A percentile compares a stretch with the other conserved stretches of the same genome.
These are phyloP conservation scores for Sclerotinia nivalis DNA, from an alignment of 2,329 filamentous ascomycete species.

Conservation along the genomic window DNA sequence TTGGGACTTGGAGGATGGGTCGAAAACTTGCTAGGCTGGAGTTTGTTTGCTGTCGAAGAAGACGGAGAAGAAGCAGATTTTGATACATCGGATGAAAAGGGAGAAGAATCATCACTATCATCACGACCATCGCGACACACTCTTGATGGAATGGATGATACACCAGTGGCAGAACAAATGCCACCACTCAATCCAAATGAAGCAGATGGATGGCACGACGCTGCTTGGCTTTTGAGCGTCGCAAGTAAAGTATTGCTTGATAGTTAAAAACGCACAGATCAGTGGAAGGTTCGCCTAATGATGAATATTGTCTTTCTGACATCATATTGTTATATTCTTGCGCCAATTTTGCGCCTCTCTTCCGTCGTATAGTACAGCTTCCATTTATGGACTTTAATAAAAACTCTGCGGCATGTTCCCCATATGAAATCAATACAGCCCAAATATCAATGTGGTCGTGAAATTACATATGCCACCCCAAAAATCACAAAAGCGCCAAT, in stretches of 20 bases:
- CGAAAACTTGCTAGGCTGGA: conserved; percentile 59
- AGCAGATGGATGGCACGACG: conserved; percentile 65
- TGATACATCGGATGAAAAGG: conserved; percentile 45
- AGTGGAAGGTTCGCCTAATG: too few relatives aligned
- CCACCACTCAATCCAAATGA: conserved; percentile 53
- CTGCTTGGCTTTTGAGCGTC: conserved; percentile 66
- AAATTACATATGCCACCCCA: not conserved
- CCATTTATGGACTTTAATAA: conserved; percentile 17
- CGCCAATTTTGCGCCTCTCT: not conserved
- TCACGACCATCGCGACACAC: conserved; percentile 32
- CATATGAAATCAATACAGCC: conserved; percentile 1
- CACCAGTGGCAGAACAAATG: conserved; percentile 49
- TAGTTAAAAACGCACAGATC: too few relatives aligned
- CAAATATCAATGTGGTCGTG: conserved; percentile 3
- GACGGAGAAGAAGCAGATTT: conserved; percentile 54
- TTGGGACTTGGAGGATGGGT: conserved; percentile 60
- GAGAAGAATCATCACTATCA: conserved; percentile 39
- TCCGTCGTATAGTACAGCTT: conserved; percentile 10
- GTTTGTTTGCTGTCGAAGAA: conserved; percentile 62
- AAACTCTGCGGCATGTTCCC: not conserved
- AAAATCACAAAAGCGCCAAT: not conserved
- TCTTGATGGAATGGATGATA: conserved; percentile 30
- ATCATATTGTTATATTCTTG: not conserved
- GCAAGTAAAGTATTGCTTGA: conserved; percentile 45
- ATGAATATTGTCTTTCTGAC: conserved; percentile 13